phyloP scores from a whole-genome alignment of 73 alveolate species.

The Uronychia binucleata region DNA sequence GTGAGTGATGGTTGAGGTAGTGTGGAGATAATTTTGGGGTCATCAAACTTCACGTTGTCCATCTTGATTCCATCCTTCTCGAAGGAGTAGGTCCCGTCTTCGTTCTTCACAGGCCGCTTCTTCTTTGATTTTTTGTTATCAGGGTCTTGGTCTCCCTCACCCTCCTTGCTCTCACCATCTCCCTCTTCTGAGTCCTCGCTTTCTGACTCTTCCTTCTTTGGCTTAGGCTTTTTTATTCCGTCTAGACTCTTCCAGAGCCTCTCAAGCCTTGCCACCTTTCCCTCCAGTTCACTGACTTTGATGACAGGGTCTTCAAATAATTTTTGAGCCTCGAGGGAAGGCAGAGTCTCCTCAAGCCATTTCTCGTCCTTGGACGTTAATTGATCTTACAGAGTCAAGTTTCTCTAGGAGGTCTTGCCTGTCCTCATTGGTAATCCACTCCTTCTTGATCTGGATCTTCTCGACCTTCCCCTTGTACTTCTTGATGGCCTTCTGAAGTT shows the following conservation, averaged over 20 bases:
- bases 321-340: not conserved
- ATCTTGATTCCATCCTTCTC: not conserved
- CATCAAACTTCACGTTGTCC: not conserved
- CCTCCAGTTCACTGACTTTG: not conserved
- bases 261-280: not conserved
- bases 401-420: not conserved
- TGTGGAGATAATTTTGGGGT: too few relatives aligned
- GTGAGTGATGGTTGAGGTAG: too few relatives aligned
- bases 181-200: not conserved
- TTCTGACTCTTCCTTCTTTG: not conserved
- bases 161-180: not conserved
- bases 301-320: not conserved
- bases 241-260: not conserved
- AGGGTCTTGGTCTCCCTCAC: not conserved
- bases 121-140: not conserved
- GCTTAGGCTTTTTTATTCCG: not conserved
- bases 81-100: not conserved
- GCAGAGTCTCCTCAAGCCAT: not conserved
- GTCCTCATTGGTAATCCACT: constrained; percentile 8
- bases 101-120: not conserved
- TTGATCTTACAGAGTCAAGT: not conserved
- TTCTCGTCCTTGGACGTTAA: not conserved
- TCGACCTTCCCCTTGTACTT: not conserved
- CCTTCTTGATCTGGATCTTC: not conserved
- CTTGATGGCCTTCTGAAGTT: not conserved